Conservation (phyloP, 1,284 basidiomycete genomes). For the Takashimella koratensis region DNA sequence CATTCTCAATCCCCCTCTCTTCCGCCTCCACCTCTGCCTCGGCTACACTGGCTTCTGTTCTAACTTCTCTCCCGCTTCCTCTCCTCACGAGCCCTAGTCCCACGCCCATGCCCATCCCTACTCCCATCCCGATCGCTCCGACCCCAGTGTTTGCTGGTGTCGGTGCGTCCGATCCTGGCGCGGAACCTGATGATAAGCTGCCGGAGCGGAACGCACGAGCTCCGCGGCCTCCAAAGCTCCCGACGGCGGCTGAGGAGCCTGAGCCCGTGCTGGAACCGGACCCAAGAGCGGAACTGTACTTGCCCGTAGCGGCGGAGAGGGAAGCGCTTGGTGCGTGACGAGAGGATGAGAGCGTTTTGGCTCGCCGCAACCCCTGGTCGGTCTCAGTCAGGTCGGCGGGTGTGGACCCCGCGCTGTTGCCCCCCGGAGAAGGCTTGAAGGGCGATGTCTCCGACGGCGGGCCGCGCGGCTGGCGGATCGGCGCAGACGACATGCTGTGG, state of each 20-base stretch:
- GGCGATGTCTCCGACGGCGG: constrained; percentile 28
- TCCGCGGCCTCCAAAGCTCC: background rate
- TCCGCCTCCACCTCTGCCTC: constrained; percentile 23
- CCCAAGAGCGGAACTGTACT: background rate
- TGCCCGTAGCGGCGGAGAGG: constrained; percentile 21
- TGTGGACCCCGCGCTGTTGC: constrained; percentile 10
- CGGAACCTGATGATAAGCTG: background rate
- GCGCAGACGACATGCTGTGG: constrained; percentile 25
- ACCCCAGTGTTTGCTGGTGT: background rate
- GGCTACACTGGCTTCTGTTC: constrained; percentile 23
- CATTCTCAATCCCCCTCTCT: constrained; percentile 22
- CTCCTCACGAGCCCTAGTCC: constrained; percentile 22
- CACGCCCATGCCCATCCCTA: constrained; percentile 15
- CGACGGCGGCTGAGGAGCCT: background rate
- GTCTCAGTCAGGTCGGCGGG: constrained; percentile 28
- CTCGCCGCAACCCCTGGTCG: constrained; percentile 35
- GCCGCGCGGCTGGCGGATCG: constrained; percentile 44
- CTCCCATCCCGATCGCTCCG: constrained; percentile 8
- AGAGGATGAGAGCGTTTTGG: constrained; percentile 35
- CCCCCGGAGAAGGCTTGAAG: constrained; percentile 5
- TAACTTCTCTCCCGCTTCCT: constrained; percentile 24
- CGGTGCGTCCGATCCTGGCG: background rate
- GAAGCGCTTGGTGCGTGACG: constrained; percentile 28
- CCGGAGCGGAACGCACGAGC: background rate
- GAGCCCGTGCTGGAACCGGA: background rate